Base-by-base conservation (phyloP, 768 basidiomycete species). In the Lentinula sp. region DNA sequence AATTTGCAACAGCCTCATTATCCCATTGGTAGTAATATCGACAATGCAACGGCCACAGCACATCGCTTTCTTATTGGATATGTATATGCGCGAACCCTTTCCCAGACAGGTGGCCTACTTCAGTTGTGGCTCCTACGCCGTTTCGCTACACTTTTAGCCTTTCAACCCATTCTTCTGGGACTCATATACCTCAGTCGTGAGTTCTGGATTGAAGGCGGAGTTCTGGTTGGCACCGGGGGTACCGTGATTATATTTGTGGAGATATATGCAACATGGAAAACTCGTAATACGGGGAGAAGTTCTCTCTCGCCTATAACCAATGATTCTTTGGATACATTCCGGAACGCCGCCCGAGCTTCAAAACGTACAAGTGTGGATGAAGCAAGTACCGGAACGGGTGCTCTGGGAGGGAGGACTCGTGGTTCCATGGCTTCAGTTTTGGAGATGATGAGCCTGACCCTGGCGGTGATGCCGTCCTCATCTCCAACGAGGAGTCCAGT, bases 381-480 rank as follows among this genome's bases (percentile, higher is more conserved):
- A 59, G 82, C 83, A 63, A 80, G 76, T 62, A 77, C 80, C 56
- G 76, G 72, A 52, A 79, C 76, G 65, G 80, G 74, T 63, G 71
- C 71, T 23, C 66, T 69, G 43, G 79, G 79, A n/a, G 69, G 72
- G 48, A 75, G 81, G 28, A 70, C 78, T 45, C 82, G 89, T 61
- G 85, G 87, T 5, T 91, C 89, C 3, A 88, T 91, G 76, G 88
- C 89, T 5, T 87, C 86, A 42, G 88, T 93, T 53, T 75, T 93
- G 61, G 89, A 92, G 68, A 89, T 93, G 88, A 91, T 93, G 87
- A 86, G 87, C 62, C 65, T 84, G 60, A 91, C 89, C 16, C 76
- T 91, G 45, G 88, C 89, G 5, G 88, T 91, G 6, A 82, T 82
- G 76, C 89, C 89, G 3, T 81, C 85, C 3, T 74, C 79, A 9